Percentiles rank a stretch among this genome's conserved stretches.
Evolutionary conservation across 2,329 filamentous ascomycete species (phyloP).

Genomic region (Arthrocladium fulminans): DNA sequence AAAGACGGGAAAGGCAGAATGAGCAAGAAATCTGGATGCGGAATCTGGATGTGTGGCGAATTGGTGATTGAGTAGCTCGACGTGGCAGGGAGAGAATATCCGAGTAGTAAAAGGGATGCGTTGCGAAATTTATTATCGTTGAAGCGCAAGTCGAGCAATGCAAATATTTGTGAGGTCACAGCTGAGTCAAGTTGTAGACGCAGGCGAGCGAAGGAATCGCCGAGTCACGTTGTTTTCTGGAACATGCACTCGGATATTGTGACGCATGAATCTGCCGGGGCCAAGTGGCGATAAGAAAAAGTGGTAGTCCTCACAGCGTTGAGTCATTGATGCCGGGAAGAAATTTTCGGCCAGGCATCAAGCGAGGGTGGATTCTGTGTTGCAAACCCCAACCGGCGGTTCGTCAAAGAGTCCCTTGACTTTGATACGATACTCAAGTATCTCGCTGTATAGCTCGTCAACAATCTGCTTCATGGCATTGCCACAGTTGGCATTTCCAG

Average conservation of each 20-base stretch:
- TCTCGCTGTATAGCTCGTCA: too few species aligned
- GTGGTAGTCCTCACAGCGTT: not conserved
- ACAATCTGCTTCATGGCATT: too few species aligned
- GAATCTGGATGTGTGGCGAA: not conserved
- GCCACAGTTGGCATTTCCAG: too few species aligned
- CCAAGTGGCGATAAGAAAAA: not conserved
- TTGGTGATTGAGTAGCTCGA: not conserved
- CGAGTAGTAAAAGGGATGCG: too few species aligned
- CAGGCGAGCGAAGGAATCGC: constrained; percentile 1
- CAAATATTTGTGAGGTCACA: not conserved
- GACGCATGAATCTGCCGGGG: constrained; percentile 3
- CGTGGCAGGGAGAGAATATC: not conserved
- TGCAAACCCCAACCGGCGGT: too few species aligned
- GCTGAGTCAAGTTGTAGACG: constrained; percentile 1
- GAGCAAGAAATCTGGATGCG: not conserved
- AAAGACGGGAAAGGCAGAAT: too few species aligned
- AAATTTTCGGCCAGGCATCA: not conserved
- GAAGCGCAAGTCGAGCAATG: too few species aligned
- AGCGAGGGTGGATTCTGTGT: too few species aligned
- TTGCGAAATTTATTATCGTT: too few species aligned
- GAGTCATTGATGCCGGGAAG: not conserved
- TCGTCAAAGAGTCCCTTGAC: too few species aligned
- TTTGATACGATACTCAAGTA: too few species aligned
- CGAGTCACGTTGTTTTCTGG: constrained; percentile 5
- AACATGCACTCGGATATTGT: constrained; percentile 2